Evolutionary conservation across 2,329 filamentous ascomycete genomes (phyloP).

Genomic region (Teratosphaeria epicoccoides): DNA sequence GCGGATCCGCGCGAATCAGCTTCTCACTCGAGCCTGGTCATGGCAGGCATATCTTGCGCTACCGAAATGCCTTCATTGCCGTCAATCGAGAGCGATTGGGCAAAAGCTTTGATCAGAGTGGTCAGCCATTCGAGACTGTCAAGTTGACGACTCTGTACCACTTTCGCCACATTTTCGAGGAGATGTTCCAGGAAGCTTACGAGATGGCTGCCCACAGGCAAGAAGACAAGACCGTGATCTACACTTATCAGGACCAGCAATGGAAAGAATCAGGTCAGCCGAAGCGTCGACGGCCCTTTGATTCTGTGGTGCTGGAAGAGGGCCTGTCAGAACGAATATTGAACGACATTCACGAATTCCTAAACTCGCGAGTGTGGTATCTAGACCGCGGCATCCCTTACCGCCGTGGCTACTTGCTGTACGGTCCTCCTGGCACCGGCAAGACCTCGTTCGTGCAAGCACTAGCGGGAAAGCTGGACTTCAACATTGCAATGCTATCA

Average conservation of each 20-base stretch:
- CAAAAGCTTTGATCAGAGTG: conserved; percentile 69
- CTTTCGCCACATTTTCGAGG: conserved; percentile 79
- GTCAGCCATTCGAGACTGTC: conserved; percentile 87
- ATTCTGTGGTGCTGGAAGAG: conserved; percentile 75
- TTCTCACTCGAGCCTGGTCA: conserved; percentile 88
- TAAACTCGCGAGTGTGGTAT: conserved; percentile 74
- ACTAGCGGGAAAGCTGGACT: conserved; percentile 82
- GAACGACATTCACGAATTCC: conserved; percentile 71
- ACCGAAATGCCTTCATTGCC: conserved; percentile 74
- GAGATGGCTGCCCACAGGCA: conserved; percentile 65
- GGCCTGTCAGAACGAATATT: conserved; percentile 76
- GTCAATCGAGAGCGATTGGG: conserved; percentile 74
- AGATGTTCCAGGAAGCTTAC: conserved; percentile 81
- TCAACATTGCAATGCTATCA: conserved; percentile 85
- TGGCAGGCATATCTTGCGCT: conserved; percentile 77
- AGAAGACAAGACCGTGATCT: conserved; percentile 89
- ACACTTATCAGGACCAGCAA: conserved; percentile 70
- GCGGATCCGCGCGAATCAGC: conserved; percentile 61
- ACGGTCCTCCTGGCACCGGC: conserved; percentile 80
- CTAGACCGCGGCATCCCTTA: conserved; percentile 92
- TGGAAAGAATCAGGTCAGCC: conserved; percentile 81
- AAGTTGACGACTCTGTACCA: conserved; percentile 86
- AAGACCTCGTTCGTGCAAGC: conserved; percentile 97
- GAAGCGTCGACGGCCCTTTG: conserved; percentile 73
- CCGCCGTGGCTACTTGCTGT: conserved; percentile 75